Conservation (phyloP, 2,329 filamentous ascomycete species). For the Ceratocystis harringtonii region DNA sequence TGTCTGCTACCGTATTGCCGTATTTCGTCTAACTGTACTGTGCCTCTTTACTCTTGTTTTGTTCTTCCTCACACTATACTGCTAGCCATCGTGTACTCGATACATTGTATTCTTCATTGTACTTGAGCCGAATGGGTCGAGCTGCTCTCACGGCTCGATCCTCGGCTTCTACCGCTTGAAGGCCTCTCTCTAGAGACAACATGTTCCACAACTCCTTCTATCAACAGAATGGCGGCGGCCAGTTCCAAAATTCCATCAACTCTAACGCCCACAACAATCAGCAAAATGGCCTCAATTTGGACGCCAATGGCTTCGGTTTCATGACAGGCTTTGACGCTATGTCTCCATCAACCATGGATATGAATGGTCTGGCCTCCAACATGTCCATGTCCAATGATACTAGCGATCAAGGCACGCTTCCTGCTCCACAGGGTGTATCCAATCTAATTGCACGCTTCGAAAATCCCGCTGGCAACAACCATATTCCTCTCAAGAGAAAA, state of each 20-base stretch:
- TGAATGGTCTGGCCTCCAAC: constrained; percentile 6
- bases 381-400: not conserved
- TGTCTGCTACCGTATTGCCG: not conserved
- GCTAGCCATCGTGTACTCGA: not conserved
- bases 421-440: constrained; percentile 9
- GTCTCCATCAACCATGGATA: not conserved
- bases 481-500: constrained; percentile 10
- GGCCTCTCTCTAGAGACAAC: constrained; percentile 5
- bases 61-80: not conserved
- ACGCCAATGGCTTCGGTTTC: constrained; percentile 1
- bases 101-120: not conserved
- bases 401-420: not conserved
- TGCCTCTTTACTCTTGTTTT: not conserved
- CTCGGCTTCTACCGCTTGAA: constrained; percentile 2
- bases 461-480: constrained; percentile 4
- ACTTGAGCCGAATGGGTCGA: constrained; percentile 12
- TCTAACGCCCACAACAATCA: not conserved
- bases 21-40: not conserved
- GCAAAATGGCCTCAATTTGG: not conserved
- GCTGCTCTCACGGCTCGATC: constrained; percentile 1
- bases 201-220: constrained; percentile 6
- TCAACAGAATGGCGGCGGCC: not conserved
- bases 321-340: constrained; percentile 2
- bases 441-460: constrained; percentile 18
- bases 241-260: constrained; percentile 1